Percentiles rank a stretch among this genome's conserved stretches.
Evolutionary conservation across 2,329 filamentous ascomycete genomes (phyloP).

Genomic region (Chaetothyriales sp.): DNA sequence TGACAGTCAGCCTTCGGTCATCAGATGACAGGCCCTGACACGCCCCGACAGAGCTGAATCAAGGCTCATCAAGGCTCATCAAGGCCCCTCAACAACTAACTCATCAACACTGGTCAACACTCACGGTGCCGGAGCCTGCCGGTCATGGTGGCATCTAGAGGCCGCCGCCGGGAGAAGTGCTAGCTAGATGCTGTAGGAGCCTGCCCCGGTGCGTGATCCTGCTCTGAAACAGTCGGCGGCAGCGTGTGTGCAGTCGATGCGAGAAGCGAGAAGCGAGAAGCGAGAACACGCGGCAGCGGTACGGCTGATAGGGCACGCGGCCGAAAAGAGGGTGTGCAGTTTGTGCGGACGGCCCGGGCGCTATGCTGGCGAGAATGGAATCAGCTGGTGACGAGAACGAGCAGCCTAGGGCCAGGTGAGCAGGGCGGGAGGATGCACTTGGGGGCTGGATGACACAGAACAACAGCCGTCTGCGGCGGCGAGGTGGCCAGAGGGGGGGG

Average conservation of each 20-base stretch:
- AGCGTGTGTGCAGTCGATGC: not conserved
- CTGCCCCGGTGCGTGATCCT: not conserved
- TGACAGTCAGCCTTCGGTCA: not conserved
- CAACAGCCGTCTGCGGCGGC: too few species aligned
- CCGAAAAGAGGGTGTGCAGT: not conserved
- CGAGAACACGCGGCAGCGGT: not conserved
- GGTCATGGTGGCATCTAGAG: not conserved
- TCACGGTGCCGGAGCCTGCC: not conserved
- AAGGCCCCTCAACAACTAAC: too few species aligned
- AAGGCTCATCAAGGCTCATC: too few species aligned
- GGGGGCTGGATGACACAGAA: too few species aligned
- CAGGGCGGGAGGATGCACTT: too few species aligned
- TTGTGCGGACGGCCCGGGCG: not conserved
- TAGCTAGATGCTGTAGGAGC: not conserved
- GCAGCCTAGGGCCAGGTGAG: too few species aligned
- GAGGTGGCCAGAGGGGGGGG: too few species aligned
- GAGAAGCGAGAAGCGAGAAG: not conserved
- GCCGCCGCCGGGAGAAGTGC: not conserved
- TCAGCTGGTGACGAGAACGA: too few species aligned
- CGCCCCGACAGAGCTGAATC: too few species aligned
- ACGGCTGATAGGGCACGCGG: not conserved
- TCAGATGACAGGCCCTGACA: not conserved
- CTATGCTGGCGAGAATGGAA: not conserved
- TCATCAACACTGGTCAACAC: too few species aligned
- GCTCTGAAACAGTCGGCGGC: too few species aligned